phyloP scores from a whole-genome alignment of 768 basidiomycete genomes.

The Pulveroboletus sp. region DNA sequence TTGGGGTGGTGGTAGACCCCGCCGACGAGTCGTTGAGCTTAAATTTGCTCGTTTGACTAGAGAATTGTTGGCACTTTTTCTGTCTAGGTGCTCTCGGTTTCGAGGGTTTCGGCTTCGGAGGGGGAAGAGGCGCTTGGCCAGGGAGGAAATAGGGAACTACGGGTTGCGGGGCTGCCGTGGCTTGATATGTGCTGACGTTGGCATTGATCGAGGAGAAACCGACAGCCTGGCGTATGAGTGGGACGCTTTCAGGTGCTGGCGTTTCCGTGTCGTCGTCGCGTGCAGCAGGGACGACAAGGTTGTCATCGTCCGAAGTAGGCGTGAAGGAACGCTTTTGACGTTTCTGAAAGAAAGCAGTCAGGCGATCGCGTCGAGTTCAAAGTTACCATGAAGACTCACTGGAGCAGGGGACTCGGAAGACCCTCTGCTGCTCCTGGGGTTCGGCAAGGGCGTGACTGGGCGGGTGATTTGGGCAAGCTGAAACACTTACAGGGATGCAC shows the following conservation, averaged over 20 bases:
- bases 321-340: constrained; percentile 48
- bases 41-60: constrained; percentile 49
- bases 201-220: constrained; percentile 41
- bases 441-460: constrained; percentile 12
- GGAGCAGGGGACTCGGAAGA: constrained; percentile 50
- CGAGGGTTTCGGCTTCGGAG: constrained; percentile 25
- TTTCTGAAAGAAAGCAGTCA: constrained; percentile 28
- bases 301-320: constrained; percentile 51
- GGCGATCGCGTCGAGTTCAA: neutral
- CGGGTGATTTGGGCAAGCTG: neutral
- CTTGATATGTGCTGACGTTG: constrained; percentile 31
- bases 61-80: constrained; percentile 38
- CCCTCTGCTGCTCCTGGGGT: constrained; percentile 55
- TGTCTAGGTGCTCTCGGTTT: constrained; percentile 27
- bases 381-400: constrained; percentile 41
- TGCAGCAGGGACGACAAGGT: constrained; percentile 37
- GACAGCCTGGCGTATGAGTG: constrained; percentile 59
- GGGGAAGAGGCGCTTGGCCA: constrained; percentile 41
- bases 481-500: constrained; percentile 37
- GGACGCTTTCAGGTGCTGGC: constrained; percentile 44
- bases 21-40: constrained; percentile 36
- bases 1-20: constrained; percentile 30
- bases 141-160: constrained; percentile 44
- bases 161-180: constrained; percentile 20
- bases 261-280: constrained; percentile 40